Evolutionary conservation across 2,329 filamentous ascomycete species (phyloP).

Genomic region (Penicillium sp.): DNA sequence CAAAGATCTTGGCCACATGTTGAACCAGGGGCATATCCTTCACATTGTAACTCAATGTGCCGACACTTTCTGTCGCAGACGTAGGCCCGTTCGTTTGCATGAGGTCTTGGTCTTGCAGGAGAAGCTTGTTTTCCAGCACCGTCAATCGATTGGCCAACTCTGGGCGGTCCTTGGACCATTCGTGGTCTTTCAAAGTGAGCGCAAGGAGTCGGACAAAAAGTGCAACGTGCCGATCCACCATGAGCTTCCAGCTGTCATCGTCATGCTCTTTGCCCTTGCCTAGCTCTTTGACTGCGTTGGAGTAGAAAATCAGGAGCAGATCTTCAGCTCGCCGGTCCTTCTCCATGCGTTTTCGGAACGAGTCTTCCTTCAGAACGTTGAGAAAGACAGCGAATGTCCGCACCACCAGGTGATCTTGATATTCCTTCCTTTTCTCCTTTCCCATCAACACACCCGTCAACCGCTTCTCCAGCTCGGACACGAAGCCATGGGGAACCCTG

Average conservation of each 20-base stretch:
- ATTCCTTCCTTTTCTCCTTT: slow-evolving; percentile 80
- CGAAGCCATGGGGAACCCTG: slow-evolving; percentile 68
- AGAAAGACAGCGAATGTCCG: slow-evolving; percentile 92
- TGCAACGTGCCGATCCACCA: slow-evolving; percentile 92
- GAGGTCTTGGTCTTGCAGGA: slow-evolving; percentile 91
- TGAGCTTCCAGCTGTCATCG: slow-evolving; percentile 84
- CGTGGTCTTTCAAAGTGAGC: slow-evolving; percentile 75
- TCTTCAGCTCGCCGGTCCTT: slow-evolving; percentile 93
- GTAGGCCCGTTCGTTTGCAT: slow-evolving; percentile 58
- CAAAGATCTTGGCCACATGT: slow-evolving; percentile 81
- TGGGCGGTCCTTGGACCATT: slow-evolving; percentile 78
- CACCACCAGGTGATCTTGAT: slow-evolving; percentile 85
- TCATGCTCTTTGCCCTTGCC: slow-evolving; percentile 71
- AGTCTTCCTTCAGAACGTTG: slow-evolving; percentile 84
- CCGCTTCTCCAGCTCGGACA: slow-evolving; percentile 69
- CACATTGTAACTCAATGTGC: slow-evolving; percentile 84
- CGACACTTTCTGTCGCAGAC: slow-evolving; percentile 73
- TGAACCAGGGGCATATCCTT: slow-evolving; percentile 96
- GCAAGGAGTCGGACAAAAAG: slow-evolving; percentile 87
- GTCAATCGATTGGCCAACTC: slow-evolving; percentile 77
- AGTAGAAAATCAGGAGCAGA: slow-evolving; percentile 92
- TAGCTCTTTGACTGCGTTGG: slow-evolving; percentile 86
- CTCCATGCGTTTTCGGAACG: slow-evolving; percentile 86
- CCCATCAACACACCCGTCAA: slow-evolving; percentile 78
- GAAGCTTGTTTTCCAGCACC: slow-evolving; percentile 85